A percentile compares a stretch with the other conserved stretches of the same genome.
Evolutionary conservation across 225 moss, liverwort and hornwort genomes (phyloP).

Genomic region (Polytrichum commune): DNA sequence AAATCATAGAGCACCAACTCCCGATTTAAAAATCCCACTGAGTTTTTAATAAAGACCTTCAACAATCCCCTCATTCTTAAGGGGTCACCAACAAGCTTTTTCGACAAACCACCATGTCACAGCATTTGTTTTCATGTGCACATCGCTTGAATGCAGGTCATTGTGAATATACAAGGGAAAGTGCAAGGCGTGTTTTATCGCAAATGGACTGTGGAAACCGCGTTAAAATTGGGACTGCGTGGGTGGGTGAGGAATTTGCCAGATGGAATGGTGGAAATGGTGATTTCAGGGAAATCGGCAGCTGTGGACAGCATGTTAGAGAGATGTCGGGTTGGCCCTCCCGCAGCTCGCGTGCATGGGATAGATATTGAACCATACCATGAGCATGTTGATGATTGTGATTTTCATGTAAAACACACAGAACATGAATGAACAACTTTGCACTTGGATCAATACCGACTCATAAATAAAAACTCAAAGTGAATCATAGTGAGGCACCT

Average conservation of each 20-base stretch:
- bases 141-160: conserved; percentile 5
- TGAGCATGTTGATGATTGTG: conserved; percentile 7
- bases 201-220: conserved; percentile 37
- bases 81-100: neutral
- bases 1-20: too few relatives aligned
- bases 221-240: conserved; percentile 29
- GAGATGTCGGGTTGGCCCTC: conserved; percentile 44
- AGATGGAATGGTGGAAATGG: conserved; percentile 45
- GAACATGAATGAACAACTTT: neutral
- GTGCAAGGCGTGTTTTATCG: conserved; percentile 54
- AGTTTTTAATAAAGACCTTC: too few relatives aligned
- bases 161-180: conserved; percentile 45
- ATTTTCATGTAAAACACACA: conserved; percentile 6
- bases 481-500: too few relatives aligned
- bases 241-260: conserved; percentile 46
- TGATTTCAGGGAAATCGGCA: conserved; percentile 33
- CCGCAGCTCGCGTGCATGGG: conserved; percentile 20
- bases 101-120: neutral
- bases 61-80: too few relatives aligned
- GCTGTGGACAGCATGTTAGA: conserved; percentile 49
- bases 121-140: neutral
- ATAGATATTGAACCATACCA: conserved; percentile 29
- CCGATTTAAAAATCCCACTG: too few relatives aligned
- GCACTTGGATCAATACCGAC: too few relatives aligned
- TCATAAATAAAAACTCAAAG: too few relatives aligned